Base-by-base conservation (phyloP, 192 early-diverging fungal species). In the Cetraspora pellucida region DNA sequence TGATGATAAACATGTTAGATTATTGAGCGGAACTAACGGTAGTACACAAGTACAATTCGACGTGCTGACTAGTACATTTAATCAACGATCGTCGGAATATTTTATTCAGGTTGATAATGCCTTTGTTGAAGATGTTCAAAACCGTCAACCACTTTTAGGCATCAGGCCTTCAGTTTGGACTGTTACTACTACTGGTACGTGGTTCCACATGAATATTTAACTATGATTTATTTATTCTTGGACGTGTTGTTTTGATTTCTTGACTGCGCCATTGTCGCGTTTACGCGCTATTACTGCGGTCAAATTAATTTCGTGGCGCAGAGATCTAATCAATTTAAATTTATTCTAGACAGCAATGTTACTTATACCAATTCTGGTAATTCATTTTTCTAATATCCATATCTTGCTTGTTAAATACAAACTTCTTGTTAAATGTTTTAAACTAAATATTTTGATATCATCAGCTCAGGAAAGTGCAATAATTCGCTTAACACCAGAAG, bases 21-120 rank as follows among this genome's bases (percentile, higher is more conserved):
- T 37, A 1, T 11, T 65, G 19, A 37, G 0, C 8, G 0, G 28
- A 43, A 23, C 0, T 3, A 52, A 31, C 52, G 47, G 16, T 19
- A 54, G 21, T 28, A 30, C 2, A 3, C 27, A 45, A 1, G 47
- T 71, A 49, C 17, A n/a, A 25, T 8, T 71, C 3, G 10, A 8
- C 1, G 68, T 71, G 9, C 10, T 71, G 17, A 19, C 50, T 0
- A 49, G 19, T 27, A 71, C 68, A 14, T 71, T 71, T 50, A 71
- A 71, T 52, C 44, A 21, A 11, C 46, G n/a, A 30, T 45, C 21
- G 47, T n/a, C 25, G 25, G 5, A 0, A 13, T 71, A 71, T 71
- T 71, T 43, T 71, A 23, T 50, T 28, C 47, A 23, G 13, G 19
- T 54, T 7, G 68, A 71, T 30, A 71, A 71, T 54, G 46, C 27